Evolutionary conservation across 129 eudicot species (phyloP), one percentile per base, ranked within the genome.

Genomic region (Helianthus tuberosus): DNA sequence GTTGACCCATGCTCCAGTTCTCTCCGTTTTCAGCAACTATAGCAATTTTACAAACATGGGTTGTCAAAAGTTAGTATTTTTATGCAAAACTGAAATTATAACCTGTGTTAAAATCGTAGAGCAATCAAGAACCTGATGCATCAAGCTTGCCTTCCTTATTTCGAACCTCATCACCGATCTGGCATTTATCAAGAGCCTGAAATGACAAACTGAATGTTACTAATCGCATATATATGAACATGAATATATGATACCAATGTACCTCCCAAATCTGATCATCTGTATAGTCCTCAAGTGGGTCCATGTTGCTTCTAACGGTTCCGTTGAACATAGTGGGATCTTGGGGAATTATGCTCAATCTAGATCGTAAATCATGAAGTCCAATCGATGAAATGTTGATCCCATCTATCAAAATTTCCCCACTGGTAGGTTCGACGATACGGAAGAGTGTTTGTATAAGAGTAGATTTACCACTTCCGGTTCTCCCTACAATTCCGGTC

Each of bases 381-480:
- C 97, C 99, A n/a, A 94, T 87, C 3, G 87, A 74, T 58, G 80
- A 86, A n/a, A 94, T 87, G 75, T 85, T 66, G 68, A 89, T 71
- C 71, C 92, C 94, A 76, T 94, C 99, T 64, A 94, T 86, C 23
- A 66, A 1, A 55, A 91, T 84, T 46, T 84, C 58, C 14, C 99
- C 99, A 8, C 68, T 61, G 12, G 85, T 41, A 12, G 99, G 97
- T 65, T 94, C 97, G 72, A 94, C 94, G 13, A 95, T 81, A 52
- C 97, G 93, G 71, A 94, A 94, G 44, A 91, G 91, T 20, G 99
- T 79, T 69, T 91, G 97, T 38, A 91, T 91, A 70, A 94, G 96
- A 51, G 97, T 94, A 44, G 99, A 88, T 82, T 94, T 94, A 48
- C 96, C 99, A 80, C 99, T 94, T 32, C 97, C 99, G 0, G 99